phyloP scores from a whole-genome alignment of 129 eudicot species.

The Ambrosia artemisiifolia region DNA sequence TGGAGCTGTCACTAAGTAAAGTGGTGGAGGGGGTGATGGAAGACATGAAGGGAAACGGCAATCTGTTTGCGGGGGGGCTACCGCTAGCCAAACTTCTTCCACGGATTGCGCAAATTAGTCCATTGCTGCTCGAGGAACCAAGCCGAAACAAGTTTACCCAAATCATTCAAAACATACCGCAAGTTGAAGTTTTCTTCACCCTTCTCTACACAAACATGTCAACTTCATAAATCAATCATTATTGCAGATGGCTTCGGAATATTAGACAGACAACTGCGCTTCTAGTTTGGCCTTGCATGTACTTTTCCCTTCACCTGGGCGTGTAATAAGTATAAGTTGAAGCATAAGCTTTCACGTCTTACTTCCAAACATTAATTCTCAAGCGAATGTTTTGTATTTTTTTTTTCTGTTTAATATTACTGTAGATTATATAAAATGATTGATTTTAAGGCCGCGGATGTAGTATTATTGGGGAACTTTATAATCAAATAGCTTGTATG shows the following conservation, averaged over 20 bases:
- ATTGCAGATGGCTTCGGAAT: no score
- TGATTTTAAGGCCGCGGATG: background rate
- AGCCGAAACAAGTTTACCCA: slow-evolving; percentile 53
- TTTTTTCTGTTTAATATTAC: background rate
- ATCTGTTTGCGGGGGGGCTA: slow-evolving; percentile 48
- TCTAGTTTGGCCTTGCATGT: background rate
- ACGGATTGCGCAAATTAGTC: slow-evolving; percentile 57
- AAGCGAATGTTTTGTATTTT: background rate
- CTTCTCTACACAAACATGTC: slow-evolving; percentile 73
- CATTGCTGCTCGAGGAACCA: slow-evolving; percentile 60
- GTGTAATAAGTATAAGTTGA: background rate
- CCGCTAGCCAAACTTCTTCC: slow-evolving; percentile 81
- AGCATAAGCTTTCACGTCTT: background rate
- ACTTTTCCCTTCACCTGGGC: background rate
- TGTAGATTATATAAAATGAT: background rate
- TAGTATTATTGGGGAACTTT: background rate
- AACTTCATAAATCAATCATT: background rate
- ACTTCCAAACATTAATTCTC: background rate
- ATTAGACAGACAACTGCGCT: no score
- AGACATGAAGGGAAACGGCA: slow-evolving; percentile 55
- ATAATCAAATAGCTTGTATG: background rate
- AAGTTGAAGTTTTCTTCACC: slow-evolving; percentile 86
- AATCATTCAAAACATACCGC: slow-evolving; percentile 54
- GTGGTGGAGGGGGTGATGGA: slow-evolving; percentile 60
- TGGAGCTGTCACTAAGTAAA: slow-evolving; percentile 61